A percentile compares a stretch with the other conserved stretches of the same genome.
These are phyloP conservation scores for Gastrodia elata DNA, from an alignment of 106 monocot genomes.

Conservation along the genomic window DNA sequence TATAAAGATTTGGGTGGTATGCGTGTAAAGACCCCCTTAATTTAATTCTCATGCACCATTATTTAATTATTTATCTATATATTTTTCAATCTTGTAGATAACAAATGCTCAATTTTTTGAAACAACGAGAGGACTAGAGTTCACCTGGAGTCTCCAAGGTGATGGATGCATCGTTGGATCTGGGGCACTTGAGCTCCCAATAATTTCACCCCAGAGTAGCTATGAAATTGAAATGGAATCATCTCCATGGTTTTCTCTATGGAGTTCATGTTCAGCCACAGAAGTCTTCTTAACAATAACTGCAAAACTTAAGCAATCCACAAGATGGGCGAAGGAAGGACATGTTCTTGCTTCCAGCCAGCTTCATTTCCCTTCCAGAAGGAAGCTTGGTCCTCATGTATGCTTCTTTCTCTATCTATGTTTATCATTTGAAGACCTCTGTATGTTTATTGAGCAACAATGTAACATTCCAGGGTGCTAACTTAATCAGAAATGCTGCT, in stretches of 20 bases:
- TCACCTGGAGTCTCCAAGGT: constrained; percentile 74
- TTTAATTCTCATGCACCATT: not conserved
- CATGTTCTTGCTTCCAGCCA: constrained; percentile 87
- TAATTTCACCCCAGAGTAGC: constrained; percentile 45
- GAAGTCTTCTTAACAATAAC: constrained; percentile 72
- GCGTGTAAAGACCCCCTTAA: no score
- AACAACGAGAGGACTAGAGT: constrained; percentile 52
- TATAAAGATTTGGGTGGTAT: no score
- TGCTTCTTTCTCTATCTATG: not conserved
- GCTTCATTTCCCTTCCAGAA: constrained; percentile 40
- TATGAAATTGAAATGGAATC: constrained; percentile 39
- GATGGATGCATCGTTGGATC: constrained; percentile 66
- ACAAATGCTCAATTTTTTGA: constrained; percentile 72
- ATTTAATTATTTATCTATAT: not conserved
- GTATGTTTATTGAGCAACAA: not conserved
- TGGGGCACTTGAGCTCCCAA: constrained; percentile 52
- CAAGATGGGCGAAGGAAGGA: constrained; percentile 67
- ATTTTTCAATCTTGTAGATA: constrained; percentile 41
- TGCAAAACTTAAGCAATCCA: constrained; percentile 33
- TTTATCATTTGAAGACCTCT: not conserved
- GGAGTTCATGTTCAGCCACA: constrained; percentile 35
- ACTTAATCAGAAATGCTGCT: constrained; percentile 12
- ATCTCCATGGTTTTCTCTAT: constrained; percentile 73
- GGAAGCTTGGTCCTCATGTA: constrained; percentile 41
- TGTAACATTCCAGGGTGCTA: constrained; percentile 40